Evolutionary conservation across 805 yeast genomes (phyloP), one percentile per base, ranked within the genome.

Genomic region (Ogataea naganishii): DNA sequence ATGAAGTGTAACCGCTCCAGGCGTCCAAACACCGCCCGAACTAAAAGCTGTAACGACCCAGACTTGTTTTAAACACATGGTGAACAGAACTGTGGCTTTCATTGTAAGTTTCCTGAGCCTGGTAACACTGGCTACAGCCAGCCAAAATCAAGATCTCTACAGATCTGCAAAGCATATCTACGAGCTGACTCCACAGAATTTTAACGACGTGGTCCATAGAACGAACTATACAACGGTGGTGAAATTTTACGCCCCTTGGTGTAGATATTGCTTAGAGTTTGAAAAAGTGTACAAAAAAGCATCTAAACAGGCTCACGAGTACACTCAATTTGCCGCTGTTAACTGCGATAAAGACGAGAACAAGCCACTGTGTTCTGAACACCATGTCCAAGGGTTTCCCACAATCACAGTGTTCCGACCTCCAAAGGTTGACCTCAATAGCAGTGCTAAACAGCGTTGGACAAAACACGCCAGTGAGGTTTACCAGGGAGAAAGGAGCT

Each of bases 241-340:
- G 14, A 86, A 86, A 59, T 88, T 88, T 55, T 88, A 80, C 54
- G 96, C 97, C 4, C 96, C 96, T 22, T 88, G 97, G 97, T 89
- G 98, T 62, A 96, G 96, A 5, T 85, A 89, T 55, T 89, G 98
- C 57, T 69, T 76, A 44, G 68, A 74, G 34, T 60, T 89, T 29
- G 71, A 75, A 35, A 77, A 80, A 4, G 73, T 72, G 2, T 80
- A 65, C 53, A 60, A 63, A 28, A 77, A 77, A 46, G 72, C 78
- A 10, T 94, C 82, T 6, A 71, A 69, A 30, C 52, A 58, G 18
- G 59, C 82, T 6, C 67, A 69, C 18, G 72, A 70, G 6, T 56
- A 71, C 29, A 69, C 70, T 6, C 72, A 75, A 38, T 75, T 85
- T 13, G 96, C 75, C 9, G 80, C 95, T 25, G 82, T 92, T 9